Evolutionary conservation across 2,329 filamentous ascomycete species (phyloP).

Genomic region (Ceratocystis variospora): DNA sequence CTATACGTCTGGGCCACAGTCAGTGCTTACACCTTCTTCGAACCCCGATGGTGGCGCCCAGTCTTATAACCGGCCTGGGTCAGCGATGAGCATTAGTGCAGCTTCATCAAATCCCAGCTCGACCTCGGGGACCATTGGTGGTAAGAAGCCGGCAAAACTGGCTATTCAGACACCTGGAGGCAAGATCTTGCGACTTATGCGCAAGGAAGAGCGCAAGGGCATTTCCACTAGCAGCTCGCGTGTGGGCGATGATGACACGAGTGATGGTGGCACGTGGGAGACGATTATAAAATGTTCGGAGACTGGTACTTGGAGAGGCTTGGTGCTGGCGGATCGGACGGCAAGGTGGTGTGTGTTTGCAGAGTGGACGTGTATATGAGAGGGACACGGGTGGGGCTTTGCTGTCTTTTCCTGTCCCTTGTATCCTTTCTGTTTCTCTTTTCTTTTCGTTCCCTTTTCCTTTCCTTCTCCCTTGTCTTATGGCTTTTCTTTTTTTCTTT

Average conservation of each 20-base stretch:
- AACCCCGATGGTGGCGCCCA: conserved; percentile 35
- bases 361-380: conserved; percentile 54
- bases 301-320: conserved; percentile 62
- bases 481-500: background rate
- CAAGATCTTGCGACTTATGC: conserved; percentile 79
- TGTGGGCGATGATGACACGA: conserved; percentile 38
- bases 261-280: conserved; percentile 68
- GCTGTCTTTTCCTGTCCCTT: background rate
- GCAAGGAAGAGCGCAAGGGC: conserved; percentile 57
- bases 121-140: conserved; percentile 38
- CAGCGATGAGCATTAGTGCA: conserved; percentile 51
- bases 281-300: conserved; percentile 85
- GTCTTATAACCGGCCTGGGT: conserved; percentile 47
- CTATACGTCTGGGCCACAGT: conserved; percentile 22
- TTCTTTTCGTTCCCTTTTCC: background rate
- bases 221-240: conserved; percentile 31
- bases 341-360: conserved; percentile 87
- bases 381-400: background rate
- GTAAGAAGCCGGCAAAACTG: conserved; percentile 81
- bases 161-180: conserved; percentile 89
- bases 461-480: background rate
- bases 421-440: background rate
- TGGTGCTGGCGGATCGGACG: conserved; percentile 71
- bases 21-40: conserved; percentile 33
- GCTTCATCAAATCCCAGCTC: conserved; percentile 44